These are phyloP conservation scores for Candida sanyaensis DNA, from an alignment of 1,139 yeast species.

Conservation along the genomic window DNA sequence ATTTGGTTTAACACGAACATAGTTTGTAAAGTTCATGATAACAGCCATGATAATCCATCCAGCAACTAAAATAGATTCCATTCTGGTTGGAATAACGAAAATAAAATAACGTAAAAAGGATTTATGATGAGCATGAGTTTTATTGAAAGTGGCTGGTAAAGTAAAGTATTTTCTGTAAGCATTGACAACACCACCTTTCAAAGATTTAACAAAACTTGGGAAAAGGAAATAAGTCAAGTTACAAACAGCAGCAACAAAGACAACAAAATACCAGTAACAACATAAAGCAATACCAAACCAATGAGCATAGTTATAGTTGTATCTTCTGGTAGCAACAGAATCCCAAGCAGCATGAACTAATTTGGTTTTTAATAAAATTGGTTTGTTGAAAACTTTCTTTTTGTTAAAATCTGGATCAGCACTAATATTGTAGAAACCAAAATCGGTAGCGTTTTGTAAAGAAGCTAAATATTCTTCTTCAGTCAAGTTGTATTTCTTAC, in stretches of 20 bases:
- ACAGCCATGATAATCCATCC: constrained; percentile 53
- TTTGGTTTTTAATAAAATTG: constrained; percentile 25
- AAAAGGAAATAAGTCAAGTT: constrained; percentile 32
- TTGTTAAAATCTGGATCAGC: constrained; percentile 29
- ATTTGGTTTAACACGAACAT: constrained; percentile 38
- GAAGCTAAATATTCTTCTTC: constrained; percentile 28
- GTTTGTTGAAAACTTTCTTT: constrained; percentile 30
- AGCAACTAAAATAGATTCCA: constrained; percentile 53
- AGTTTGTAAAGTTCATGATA: constrained; percentile 45
- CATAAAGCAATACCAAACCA: constrained; percentile 53
- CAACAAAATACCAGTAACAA: constrained; percentile 46
- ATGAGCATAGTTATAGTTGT: constrained; percentile 45
- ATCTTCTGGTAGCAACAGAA: constrained; percentile 41
- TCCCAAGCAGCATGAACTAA: constrained; percentile 31
- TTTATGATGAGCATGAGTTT: constrained; percentile 42
- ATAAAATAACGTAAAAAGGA: constrained; percentile 31
- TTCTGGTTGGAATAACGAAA: constrained; percentile 59
- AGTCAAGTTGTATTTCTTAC: constrained; percentile 29
- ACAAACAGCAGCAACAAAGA: constrained; percentile 45
- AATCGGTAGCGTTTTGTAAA: constrained; percentile 39
- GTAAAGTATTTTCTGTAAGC: constrained; percentile 42
- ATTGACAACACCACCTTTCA: constrained; percentile 36
- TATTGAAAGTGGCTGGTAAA: constrained; percentile 49
- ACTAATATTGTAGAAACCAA: constrained; percentile 24
- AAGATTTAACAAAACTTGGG: constrained; percentile 34